Conservation (phyloP, 352 stramenopile species). For the Globisporangium viniferum region DNA sequence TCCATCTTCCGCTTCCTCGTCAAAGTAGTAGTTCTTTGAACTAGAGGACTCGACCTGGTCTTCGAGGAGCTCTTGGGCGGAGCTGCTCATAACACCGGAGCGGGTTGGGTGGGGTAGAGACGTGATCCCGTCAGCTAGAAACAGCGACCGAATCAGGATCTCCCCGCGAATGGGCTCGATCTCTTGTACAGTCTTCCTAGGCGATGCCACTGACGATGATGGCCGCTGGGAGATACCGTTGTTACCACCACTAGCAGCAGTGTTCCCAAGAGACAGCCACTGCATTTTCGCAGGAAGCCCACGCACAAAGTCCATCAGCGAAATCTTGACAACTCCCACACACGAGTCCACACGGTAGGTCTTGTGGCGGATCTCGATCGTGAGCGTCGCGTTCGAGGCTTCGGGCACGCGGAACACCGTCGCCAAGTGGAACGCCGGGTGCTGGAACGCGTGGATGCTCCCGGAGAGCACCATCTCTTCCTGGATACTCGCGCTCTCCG, state of each 20-base stretch:
- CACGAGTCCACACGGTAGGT: conserved; percentile 25
- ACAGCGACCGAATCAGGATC: conserved; percentile 50
- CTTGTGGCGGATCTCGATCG: conserved; percentile 44
- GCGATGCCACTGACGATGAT: background rate
- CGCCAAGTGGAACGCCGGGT: conserved; percentile 39
- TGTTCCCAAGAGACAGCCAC: conserved; percentile 40
- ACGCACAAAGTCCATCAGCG: conserved; percentile 50
- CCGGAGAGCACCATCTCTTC: conserved; percentile 46
- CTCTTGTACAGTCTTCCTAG: background rate
- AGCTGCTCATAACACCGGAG: conserved; percentile 27
- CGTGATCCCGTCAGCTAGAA: conserved; percentile 53
- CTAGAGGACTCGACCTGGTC: conserved; percentile 1
- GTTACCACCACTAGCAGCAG: background rate
- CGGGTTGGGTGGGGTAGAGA: conserved; percentile 39
- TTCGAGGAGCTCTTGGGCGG: conserved; percentile 42
- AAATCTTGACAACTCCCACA: conserved; percentile 31
- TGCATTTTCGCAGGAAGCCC: conserved; percentile 60
- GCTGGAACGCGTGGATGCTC: conserved; percentile 38
- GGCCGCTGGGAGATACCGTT: background rate
- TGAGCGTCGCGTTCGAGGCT: conserved; percentile 31
- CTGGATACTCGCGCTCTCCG: conserved; percentile 38
- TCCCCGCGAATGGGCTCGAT: conserved; percentile 32
- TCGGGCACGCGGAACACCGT: conserved; percentile 51
- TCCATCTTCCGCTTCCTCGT: background rate
- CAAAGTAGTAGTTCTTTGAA: conserved; percentile 4